A percentile compares a stretch with the other conserved stretches of the same genome.
phyloP scores from a whole-genome alignment of 768 basidiomycete genomes.

The Hortiboletus flavorubellus region DNA sequence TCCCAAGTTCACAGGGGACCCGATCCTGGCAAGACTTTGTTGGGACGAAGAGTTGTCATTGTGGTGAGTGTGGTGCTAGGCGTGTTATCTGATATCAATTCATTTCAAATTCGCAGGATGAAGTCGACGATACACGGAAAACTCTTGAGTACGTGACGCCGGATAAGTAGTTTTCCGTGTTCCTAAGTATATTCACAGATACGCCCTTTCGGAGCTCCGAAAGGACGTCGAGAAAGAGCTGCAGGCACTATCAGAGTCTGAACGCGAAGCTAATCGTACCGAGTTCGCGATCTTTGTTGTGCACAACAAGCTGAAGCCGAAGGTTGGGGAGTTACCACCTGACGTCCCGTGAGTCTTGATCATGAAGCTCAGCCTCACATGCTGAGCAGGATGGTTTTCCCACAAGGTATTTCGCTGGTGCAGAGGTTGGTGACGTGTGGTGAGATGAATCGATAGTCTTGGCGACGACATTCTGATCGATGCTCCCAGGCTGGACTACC shows the following conservation, averaged over 20 bases:
- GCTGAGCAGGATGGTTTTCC: conserved; percentile 1
- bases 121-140: conserved; percentile 85
- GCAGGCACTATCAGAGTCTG: conserved; percentile 59
- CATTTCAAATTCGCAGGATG: conserved; percentile 50
- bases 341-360: conserved; percentile 52
- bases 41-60: conserved; percentile 81
- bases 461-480: conserved; percentile 15
- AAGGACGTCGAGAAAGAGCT: conserved; percentile 82
- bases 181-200: conserved; percentile 44
- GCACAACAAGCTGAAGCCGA: conserved; percentile 89
- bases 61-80: conserved; percentile 51
- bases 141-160: conserved; percentile 69
- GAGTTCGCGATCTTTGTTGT: conserved; percentile 93
- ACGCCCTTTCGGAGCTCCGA: conserved; percentile 84
- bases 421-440: conserved; percentile 72
- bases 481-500: conserved; percentile 68
- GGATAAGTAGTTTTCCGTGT: not conserved
- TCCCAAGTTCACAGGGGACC: conserved; percentile 46
- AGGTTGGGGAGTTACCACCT: conserved; percentile 69
- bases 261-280: conserved; percentile 72
- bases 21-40: conserved; percentile 60
- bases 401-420: conserved; percentile 74
- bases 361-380: not conserved
- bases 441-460: conserved; percentile 34
- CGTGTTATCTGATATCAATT: conserved; percentile 13